phyloP scores from a whole-genome alignment of 2,329 filamentous ascomycete species.

The Alternaria panax region DNA sequence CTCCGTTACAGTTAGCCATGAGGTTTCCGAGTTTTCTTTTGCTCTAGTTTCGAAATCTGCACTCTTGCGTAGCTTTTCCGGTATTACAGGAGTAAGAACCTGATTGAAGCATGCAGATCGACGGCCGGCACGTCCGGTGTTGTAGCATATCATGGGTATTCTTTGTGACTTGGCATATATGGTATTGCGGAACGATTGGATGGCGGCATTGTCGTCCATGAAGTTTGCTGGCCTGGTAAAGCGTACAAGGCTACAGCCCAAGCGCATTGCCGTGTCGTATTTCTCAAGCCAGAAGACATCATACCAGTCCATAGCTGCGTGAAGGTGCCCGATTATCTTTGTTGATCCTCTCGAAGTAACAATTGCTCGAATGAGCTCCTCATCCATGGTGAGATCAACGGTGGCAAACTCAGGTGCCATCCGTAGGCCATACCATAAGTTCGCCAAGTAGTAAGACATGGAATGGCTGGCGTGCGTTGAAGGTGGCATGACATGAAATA shows the following conservation, averaged over 20 bases:
- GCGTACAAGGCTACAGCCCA: constrained; percentile 69
- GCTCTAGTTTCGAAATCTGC: constrained; percentile 48
- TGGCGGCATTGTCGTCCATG: constrained; percentile 68
- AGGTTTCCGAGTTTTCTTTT: constrained; percentile 49
- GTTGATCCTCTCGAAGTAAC: constrained; percentile 61
- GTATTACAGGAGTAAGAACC: constrained; percentile 67
- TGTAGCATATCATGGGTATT: constrained; percentile 68
- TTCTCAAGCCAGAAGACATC: constrained; percentile 62
- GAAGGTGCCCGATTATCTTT: constrained; percentile 67
- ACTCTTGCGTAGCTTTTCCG: constrained; percentile 54
- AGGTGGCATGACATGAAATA: constrained; percentile 48
- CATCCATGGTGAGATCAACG: constrained; percentile 66
- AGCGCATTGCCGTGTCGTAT: constrained; percentile 64
- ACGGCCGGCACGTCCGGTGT: constrained; percentile 67
- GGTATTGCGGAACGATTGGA: constrained; percentile 63
- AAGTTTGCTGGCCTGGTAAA: constrained; percentile 65
- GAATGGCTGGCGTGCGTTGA: constrained; percentile 29
- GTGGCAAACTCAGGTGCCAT: constrained; percentile 68
- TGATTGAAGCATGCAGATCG: constrained; percentile 72
- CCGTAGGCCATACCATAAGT: constrained; percentile 67
- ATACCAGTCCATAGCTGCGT: constrained; percentile 62
- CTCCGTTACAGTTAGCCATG: constrained; percentile 66
- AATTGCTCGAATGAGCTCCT: constrained; percentile 61
- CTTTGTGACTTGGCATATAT: constrained; percentile 55
- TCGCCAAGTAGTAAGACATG: constrained; percentile 59